phyloP scores from a whole-genome alignment of 192 early-diverging fungal species.

The Diversispora epigaea region DNA sequence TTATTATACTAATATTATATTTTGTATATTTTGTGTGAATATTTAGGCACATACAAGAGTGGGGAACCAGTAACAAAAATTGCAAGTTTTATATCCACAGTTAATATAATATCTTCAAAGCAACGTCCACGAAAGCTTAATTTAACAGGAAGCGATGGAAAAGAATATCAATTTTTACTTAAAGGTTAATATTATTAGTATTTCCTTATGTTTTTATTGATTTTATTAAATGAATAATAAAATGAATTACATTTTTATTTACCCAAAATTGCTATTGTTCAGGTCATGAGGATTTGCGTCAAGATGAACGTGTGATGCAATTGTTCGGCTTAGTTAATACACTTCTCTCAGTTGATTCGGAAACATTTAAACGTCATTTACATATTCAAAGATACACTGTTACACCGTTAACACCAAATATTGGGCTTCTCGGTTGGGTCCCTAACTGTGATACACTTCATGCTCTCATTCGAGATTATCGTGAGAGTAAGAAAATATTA shows the following conservation, averaged over 20 bases:
- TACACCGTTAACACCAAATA: constrained; percentile 91
- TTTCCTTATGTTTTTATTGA: background rate
- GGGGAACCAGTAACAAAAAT: constrained; percentile 86
- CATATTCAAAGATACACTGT: constrained; percentile 88
- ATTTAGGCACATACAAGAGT: constrained; percentile 74
- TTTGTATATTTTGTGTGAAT: background rate
- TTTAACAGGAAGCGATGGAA: constrained; percentile 86
- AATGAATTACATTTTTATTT: too few relatives aligned
- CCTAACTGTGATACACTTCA: constrained; percentile 88
- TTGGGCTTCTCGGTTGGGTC: constrained; percentile 93
- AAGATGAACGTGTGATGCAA: constrained; percentile 99
- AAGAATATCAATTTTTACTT: constrained; percentile 84
- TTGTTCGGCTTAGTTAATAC: constrained; percentile 96
- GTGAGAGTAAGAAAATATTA: constrained; percentile 76
- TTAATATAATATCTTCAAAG: constrained; percentile 89
- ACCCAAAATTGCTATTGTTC: background rate
- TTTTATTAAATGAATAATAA: background rate
- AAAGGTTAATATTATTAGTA: constrained; percentile 55
- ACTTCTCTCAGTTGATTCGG: constrained; percentile 72
- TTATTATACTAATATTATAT: background rate
- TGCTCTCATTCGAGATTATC: constrained; percentile 80
- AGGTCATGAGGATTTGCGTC: constrained; percentile 93
- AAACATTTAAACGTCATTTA: constrained; percentile 89
- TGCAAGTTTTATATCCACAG: constrained; percentile 74
- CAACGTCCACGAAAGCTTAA: constrained; percentile 85